A percentile compares a stretch with the other conserved stretches of the same genome.
phyloP scores from a whole-genome alignment of 352 stramenopile species.

The Detonula confervacea region DNA sequence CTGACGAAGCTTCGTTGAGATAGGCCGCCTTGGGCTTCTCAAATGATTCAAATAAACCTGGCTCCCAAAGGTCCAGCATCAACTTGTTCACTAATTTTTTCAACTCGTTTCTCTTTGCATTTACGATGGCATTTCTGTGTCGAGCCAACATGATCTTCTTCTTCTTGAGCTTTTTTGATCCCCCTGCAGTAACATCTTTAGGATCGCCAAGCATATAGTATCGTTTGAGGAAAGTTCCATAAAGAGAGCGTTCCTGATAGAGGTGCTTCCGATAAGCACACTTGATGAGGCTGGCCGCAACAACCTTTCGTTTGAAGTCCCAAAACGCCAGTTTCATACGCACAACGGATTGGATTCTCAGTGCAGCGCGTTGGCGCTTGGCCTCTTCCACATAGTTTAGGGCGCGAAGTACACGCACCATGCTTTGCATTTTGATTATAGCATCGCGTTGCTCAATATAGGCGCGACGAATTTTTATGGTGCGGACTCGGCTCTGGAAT shows the following conservation, averaged over 20 bases:
- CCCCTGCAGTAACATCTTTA: slow-evolving; percentile 22
- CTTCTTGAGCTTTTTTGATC: slow-evolving; percentile 30
- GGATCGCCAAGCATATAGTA: slow-evolving; percentile 67
- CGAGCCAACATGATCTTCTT: slow-evolving; percentile 59
- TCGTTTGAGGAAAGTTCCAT: slow-evolving; percentile 59
- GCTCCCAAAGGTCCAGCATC: slow-evolving; percentile 49
- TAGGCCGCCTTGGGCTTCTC: slow-evolving; percentile 21
- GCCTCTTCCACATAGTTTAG: slow-evolving; percentile 26
- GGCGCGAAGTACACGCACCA: slow-evolving; percentile 32
- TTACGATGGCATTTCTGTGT: slow-evolving; percentile 64
- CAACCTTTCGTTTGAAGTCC: slow-evolving; percentile 30
- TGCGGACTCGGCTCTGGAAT: slow-evolving; percentile 47
- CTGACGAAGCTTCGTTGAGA: background rate
- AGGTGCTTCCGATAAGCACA: slow-evolving; percentile 56
- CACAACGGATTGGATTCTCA: slow-evolving; percentile 52
- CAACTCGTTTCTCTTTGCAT: slow-evolving; percentile 55
- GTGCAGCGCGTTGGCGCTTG: slow-evolving; percentile 23
- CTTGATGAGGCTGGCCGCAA: slow-evolving; percentile 53
- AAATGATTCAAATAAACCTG: slow-evolving; percentile 61
- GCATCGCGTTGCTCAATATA: slow-evolving; percentile 36
- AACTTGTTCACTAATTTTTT: slow-evolving; percentile 59
- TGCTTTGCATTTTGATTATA: slow-evolving; percentile 47
- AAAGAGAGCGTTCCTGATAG: slow-evolving; percentile 47
- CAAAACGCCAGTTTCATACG: slow-evolving; percentile 48
- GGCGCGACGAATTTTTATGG: slow-evolving; percentile 23